Evolutionary conservation across 106 monocot species (phyloP), one percentile per base, ranked within the genome.

Genomic region (Acanthochlamys bracteata): DNA sequence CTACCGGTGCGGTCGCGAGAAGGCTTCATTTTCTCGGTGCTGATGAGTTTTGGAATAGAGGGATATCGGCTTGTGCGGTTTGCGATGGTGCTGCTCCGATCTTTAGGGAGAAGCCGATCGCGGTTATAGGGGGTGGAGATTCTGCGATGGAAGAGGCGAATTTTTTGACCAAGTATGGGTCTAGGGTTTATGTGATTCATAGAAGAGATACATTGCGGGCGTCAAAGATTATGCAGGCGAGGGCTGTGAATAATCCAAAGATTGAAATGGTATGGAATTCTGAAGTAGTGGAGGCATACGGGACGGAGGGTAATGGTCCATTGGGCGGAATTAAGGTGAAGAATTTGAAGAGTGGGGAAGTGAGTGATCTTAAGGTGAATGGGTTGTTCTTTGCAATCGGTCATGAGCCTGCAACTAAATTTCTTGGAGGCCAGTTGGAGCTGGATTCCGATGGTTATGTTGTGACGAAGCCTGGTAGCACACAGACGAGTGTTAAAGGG

Each of bases 81-180:
- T 95, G 95, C 69, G 90, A 95, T 45, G 95, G 95, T 0, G 95
- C 95, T 1, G 90, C 95, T 0, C 95, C 95, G 6, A 84, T 90
- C 58, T 95, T 95, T 68, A 76, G 95, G 52, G 75, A 87, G 53
- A 62, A 66, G 33, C 86, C 90, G 10, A 86, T 95, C 24, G 87
- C 76, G 0, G 86, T 95, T 8, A 60, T 95, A 19, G 95, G 92
- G 3, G 86, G 92, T 20, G 92, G 92, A 21, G 92, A 92, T 27
- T 92, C 92, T 22, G 86, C 92, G 63, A 92, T 92, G 92, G 95
- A 95, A 66, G 95, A 95, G 75, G 81, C 95, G 17, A 90, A 87
- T 65, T 95, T 95, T 71, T 73, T 95, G 33, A 87, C 95, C 25
- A 95, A 95, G 73, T 95, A 90, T 65, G 95, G 86, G 1, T 90